Conservation (phyloP, 2,329 filamentous ascomycete genomes). For the Sporothrix phasma region DNA sequence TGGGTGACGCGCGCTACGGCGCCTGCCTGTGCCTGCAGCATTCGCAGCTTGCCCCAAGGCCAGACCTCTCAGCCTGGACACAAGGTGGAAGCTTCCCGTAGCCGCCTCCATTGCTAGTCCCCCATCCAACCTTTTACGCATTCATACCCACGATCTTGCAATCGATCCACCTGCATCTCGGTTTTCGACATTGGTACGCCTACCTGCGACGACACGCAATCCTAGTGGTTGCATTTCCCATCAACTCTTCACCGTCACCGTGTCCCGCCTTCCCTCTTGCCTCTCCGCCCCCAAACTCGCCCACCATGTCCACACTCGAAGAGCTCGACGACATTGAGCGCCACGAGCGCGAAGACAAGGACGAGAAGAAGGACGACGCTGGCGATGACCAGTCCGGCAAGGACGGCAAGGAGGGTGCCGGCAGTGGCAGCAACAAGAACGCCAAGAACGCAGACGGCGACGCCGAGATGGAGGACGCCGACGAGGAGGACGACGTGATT, state of each 20-base stretch:
- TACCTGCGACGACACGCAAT: not conserved
- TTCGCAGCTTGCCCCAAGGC: conserved; percentile 10
- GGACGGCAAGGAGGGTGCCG: conserved; percentile 23
- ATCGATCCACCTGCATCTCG: not conserved
- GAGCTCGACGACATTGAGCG: conserved; percentile 84
- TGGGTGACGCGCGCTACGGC: conserved; percentile 15
- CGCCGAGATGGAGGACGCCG: conserved; percentile 83
- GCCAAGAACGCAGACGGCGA: conserved; percentile 54
- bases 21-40: conserved; percentile 16
- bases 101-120: not conserved
- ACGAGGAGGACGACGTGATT: conserved; percentile 69
- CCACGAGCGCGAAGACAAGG: conserved; percentile 59
- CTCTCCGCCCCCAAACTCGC: not conserved
- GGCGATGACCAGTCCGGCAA: conserved; percentile 23
- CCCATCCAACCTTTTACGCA: conserved; percentile 5
- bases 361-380: conserved; percentile 28
- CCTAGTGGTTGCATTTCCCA: not conserved
- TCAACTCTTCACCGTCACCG: not conserved
- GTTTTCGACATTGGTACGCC: not conserved
- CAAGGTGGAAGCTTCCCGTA: conserved; percentile 11
- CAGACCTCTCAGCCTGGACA: not conserved
- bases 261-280: not conserved
- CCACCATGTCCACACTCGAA: conserved; percentile 77
- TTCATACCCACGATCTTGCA: not conserved
- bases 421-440: conserved; percentile 27